A percentile compares a stretch with the other conserved stretches of the same genome.
Conservation (phyloP, 192 early-diverging fungal species). For the Spizellomyces punctatus region DNA sequence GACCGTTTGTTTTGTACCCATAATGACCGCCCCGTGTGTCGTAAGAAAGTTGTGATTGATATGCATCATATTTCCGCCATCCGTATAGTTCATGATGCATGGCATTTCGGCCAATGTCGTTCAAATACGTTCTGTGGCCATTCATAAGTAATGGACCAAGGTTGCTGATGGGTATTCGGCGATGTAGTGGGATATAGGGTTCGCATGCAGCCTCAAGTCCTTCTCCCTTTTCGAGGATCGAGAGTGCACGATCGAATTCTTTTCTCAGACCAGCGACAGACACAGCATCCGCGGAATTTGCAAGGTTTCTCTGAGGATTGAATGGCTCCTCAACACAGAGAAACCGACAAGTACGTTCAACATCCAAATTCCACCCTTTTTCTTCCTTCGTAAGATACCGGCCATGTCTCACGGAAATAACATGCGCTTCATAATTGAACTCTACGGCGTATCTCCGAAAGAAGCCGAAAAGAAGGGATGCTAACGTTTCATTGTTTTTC, state of each 20-base stretch:
- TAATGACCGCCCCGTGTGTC: neutral
- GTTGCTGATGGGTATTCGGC: too few species aligned
- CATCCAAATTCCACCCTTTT: constrained; percentile 83
- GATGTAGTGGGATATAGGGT: constrained; percentile 39
- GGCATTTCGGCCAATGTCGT: neutral
- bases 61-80: constrained; percentile 18
- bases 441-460: constrained; percentile 77
- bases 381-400: constrained; percentile 74
- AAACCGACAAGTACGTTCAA: constrained; percentile 63
- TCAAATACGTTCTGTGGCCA: neutral
- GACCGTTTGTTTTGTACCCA: constrained; percentile 9
- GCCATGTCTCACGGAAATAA: constrained; percentile 82
- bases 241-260: constrained; percentile 80
- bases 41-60: neutral
- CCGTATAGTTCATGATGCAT: neutral
- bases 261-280: constrained; percentile 75
- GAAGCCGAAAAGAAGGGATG: constrained; percentile 79
- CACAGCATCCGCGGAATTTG: constrained; percentile 81
- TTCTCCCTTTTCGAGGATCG: constrained; percentile 50
- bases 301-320: constrained; percentile 83
- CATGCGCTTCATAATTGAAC: constrained; percentile 81
- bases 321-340: constrained; percentile 96
- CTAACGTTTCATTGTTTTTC: constrained; percentile 76
- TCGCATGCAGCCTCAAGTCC: constrained; percentile 57
- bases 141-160: neutral